Conservation (phyloP, 805 yeast species). For the Candida qinlingensis region DNA sequence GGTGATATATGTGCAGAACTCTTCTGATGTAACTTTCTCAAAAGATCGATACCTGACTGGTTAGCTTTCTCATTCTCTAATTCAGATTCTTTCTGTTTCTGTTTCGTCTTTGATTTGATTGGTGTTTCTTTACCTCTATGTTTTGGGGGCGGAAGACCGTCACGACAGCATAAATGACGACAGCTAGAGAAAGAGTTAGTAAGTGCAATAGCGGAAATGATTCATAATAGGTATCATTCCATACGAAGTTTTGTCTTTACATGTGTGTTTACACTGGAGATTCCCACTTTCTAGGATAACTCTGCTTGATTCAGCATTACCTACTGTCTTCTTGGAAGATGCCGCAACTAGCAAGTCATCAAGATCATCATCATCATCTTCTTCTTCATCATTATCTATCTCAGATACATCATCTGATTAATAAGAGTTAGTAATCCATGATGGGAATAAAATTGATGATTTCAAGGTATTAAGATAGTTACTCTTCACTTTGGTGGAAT, state of each 20-base stretch:
- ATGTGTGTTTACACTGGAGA: constrained; percentile 35
- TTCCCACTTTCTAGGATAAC: constrained; percentile 28
- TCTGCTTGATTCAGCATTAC: background rate
- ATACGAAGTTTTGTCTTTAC: constrained; percentile 30
- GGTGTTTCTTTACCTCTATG: background rate
- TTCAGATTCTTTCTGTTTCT: background rate
- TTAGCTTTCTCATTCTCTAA: background rate
- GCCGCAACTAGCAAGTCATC: constrained; percentile 27
- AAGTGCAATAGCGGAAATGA: background rate
- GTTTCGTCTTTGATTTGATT: background rate
- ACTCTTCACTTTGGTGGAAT: background rate
- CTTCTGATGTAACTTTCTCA: constrained; percentile 7
- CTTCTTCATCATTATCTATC: constrained; percentile 16
- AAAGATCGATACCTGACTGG: constrained; percentile 5
- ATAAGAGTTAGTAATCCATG: constrained; percentile 5
- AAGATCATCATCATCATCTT: constrained; percentile 23
- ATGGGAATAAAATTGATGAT: background rate
- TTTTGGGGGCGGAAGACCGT: constrained; percentile 30
- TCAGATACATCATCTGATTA: constrained; percentile 14
- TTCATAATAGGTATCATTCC: background rate
- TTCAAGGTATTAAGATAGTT: background rate
- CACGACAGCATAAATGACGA: constrained; percentile 44
- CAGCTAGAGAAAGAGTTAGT: constrained; percentile 25
- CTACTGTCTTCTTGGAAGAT: constrained; percentile 2
- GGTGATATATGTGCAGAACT: background rate